Percentiles rank a stretch among this genome's conserved stretches.
These are phyloP conservation scores for Phyllosticta citrichinensis DNA, from an alignment of 2,329 filamentous ascomycete genomes.

Conservation along the genomic window DNA sequence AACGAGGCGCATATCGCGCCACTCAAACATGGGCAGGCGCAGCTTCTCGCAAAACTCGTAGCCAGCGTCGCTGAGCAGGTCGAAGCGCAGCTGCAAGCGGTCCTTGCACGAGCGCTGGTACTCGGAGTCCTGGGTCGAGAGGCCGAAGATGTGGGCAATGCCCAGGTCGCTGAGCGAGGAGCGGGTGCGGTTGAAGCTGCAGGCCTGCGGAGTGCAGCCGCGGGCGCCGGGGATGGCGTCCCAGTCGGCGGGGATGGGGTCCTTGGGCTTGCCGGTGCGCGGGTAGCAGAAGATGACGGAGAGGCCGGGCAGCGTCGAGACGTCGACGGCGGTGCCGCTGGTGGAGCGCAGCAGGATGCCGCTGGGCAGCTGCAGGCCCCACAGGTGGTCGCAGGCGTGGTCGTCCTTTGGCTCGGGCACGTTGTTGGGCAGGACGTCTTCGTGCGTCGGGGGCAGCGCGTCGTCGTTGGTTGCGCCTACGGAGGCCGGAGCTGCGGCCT, in stretches of 20 bases:
- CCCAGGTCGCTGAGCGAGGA: slow-evolving; percentile 20
- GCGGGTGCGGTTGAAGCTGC: slow-evolving; percentile 31
- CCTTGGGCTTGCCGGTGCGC: slow-evolving; percentile 29
- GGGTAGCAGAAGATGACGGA: slow-evolving; percentile 36
- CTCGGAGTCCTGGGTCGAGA: slow-evolving; percentile 30
- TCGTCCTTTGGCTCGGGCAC: slow-evolving; percentile 32
- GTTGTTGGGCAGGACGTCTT: slow-evolving; percentile 19
- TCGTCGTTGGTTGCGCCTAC: not conserved
- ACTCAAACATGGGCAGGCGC: slow-evolving; percentile 32
- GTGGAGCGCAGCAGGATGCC: slow-evolving; percentile 23
- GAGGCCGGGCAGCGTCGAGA: slow-evolving; percentile 27
- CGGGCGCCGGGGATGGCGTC: slow-evolving; percentile 34
- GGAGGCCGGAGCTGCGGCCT: not conserved
- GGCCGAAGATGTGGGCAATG: slow-evolving; percentile 28
- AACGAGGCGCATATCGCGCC: slow-evolving; percentile 26
- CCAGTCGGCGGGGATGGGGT: slow-evolving; percentile 32
- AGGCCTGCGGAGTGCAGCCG: slow-evolving; percentile 36
- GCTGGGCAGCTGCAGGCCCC: slow-evolving; percentile 18
- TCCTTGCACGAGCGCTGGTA: slow-evolving; percentile 31
- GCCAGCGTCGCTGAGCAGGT: slow-evolving; percentile 32
- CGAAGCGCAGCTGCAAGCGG: slow-evolving; percentile 30
- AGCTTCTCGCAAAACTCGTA: slow-evolving; percentile 24
- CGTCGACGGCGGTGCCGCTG: slow-evolving; percentile 20
- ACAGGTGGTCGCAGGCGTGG: slow-evolving; percentile 30
- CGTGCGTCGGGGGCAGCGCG: not conserved